These are phyloP conservation scores for Rhododendron griersonianum DNA, from an alignment of 148 eudicot species.

Conservation along the genomic window DNA sequence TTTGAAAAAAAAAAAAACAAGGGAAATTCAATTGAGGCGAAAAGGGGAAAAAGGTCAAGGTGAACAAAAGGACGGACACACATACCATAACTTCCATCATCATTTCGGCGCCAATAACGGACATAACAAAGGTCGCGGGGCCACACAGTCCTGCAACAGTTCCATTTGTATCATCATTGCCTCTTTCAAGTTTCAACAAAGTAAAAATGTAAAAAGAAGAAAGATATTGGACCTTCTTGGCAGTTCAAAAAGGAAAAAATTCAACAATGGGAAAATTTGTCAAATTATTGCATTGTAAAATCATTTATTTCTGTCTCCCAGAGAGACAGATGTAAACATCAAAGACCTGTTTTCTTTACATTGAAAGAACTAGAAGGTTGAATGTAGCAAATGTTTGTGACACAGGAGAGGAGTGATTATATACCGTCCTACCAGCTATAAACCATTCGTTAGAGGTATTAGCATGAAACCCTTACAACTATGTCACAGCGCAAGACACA, in stretches of 20 bases:
- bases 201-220: not conserved
- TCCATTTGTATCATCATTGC: not conserved
- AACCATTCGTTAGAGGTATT: not conserved
- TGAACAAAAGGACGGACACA: slow-evolving; percentile 9
- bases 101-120: slow-evolving; percentile 99
- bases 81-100: slow-evolving; percentile 97
- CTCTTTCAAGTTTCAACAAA: not conserved
- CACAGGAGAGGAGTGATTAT: not conserved
- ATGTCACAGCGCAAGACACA: not conserved
- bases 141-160: slow-evolving; percentile 78
- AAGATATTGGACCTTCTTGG: slow-evolving; percentile 3
- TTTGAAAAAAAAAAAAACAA: not conserved
- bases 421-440: not conserved
- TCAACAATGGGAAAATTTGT: not conserved
- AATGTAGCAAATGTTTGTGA: not conserved
- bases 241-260: not conserved
- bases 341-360: not conserved
- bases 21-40: slow-evolving; percentile 6
- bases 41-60: not conserved
- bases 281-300: not conserved
- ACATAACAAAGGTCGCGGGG: slow-evolving; percentile 99
- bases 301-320: not conserved
- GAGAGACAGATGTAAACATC: slow-evolving; percentile 4
- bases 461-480: not conserved
- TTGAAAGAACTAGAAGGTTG: not conserved